phyloP scores from a whole-genome alignment of 805 yeast genomes.

The Pichia membranifaciens region DNA sequence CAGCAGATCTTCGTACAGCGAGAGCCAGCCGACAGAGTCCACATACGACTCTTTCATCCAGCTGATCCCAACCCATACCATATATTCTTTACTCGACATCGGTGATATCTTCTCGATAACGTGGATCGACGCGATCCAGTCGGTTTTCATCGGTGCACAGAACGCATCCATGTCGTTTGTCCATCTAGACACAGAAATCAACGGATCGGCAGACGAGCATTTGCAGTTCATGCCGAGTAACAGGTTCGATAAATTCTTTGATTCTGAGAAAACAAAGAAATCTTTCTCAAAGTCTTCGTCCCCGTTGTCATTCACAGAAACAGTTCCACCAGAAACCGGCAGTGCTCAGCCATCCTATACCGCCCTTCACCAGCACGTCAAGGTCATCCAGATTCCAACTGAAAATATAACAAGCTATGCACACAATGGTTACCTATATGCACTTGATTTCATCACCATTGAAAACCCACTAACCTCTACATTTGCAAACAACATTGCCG shows the following conservation, averaged over 20 bases:
- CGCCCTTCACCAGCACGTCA: conserved; percentile 18
- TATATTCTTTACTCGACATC: conserved; percentile 79
- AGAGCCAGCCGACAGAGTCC: background rate
- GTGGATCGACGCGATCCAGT: conserved; percentile 54
- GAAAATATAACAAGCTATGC: conserved; percentile 71
- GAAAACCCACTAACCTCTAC: conserved; percentile 18
- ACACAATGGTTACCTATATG: conserved; percentile 84
- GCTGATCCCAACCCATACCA: conserved; percentile 52
- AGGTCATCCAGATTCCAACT: conserved; percentile 61
- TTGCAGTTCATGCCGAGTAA: conserved; percentile 49
- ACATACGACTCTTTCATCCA: background rate
- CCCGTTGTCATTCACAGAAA: background rate
- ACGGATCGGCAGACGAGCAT: conserved; percentile 20
- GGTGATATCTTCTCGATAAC: conserved; percentile 88
- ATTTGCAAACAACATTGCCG: conserved; percentile 23
- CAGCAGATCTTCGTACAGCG: background rate
- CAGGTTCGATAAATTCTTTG: conserved; percentile 80
- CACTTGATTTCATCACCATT: conserved; percentile 40
- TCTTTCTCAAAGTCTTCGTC: conserved; percentile 8
- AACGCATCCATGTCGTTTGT: conserved; percentile 84
- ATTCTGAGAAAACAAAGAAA: conserved; percentile 58
- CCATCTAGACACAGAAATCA: conserved; percentile 29
- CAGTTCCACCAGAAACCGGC: background rate
- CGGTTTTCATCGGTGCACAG: conserved; percentile 83
- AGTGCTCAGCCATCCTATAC: conserved; percentile 1